These are phyloP conservation scores for Cryptococcus hybrid DNA, from an alignment of 1,284 basidiomycete species.

Conservation along the genomic window DNA sequence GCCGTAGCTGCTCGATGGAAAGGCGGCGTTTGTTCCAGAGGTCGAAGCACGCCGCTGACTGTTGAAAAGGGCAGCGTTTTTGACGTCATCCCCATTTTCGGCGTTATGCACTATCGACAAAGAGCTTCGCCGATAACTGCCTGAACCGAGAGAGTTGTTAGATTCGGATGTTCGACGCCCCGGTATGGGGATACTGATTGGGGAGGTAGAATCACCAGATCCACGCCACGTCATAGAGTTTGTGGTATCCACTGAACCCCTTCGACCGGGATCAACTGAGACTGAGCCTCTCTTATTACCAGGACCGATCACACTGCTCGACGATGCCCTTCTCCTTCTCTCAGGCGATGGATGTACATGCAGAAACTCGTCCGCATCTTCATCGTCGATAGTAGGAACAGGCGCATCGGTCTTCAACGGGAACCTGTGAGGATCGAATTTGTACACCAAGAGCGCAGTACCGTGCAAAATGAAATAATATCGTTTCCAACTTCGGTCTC, in stretches of 20 bases:
- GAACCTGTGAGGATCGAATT: conserved; percentile 56
- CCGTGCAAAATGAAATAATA: conserved; percentile 90
- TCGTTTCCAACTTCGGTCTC: conserved; percentile 87
- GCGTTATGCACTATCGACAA: conserved; percentile 12
- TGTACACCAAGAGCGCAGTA: conserved; percentile 82
- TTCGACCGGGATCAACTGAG: conserved; percentile 4
- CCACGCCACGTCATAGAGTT: conserved; percentile 1
- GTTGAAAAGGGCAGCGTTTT: conserved; percentile 41
- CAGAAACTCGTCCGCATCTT: conserved; percentile 42
- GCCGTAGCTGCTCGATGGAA: conserved; percentile 1
- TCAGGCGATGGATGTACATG: conserved; percentile 47
- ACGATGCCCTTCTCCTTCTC: conserved; percentile 41
- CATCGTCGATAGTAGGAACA: conserved; percentile 33
- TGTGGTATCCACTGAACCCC: conserved; percentile 8
- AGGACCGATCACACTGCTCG: conserved; percentile 6
- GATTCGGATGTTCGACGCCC: conserved; percentile 12
- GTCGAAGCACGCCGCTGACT: conserved; percentile 6
- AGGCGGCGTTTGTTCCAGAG: neutral
- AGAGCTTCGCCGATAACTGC: conserved; percentile 9
- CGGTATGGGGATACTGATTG: neutral
- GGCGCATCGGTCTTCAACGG: conserved; percentile 41
- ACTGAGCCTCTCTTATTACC: conserved; percentile 7
- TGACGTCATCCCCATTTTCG: conserved; percentile 20
- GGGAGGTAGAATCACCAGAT: neutral
- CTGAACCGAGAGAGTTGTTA: neutral